phyloP scores from a whole-genome alignment of 805 yeast genomes.

The Torulaspora maleeae region DNA sequence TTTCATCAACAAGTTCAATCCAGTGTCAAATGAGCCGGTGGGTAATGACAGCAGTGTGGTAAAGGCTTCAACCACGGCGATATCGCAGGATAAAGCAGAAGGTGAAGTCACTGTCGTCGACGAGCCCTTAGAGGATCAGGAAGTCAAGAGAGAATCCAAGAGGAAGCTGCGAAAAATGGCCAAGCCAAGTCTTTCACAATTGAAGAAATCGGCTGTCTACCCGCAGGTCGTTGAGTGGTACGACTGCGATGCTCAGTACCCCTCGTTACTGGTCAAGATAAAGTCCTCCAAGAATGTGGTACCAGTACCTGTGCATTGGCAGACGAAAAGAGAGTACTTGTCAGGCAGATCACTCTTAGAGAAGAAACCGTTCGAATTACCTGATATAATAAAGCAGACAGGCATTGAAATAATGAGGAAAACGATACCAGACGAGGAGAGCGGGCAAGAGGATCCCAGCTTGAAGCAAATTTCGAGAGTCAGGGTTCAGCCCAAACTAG shows the following conservation, averaged over 20 bases:
- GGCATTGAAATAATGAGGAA: constrained; percentile 86
- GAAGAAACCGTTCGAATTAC: constrained; percentile 69
- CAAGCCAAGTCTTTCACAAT: constrained; percentile 59
- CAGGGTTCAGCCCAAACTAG: constrained; percentile 85
- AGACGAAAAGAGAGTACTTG: constrained; percentile 66
- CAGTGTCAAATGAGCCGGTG: background rate
- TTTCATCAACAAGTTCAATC: background rate
- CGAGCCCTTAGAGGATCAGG: constrained; percentile 14
- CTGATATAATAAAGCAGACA: constrained; percentile 70
- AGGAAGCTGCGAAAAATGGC: constrained; percentile 48
- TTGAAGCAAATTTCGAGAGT: constrained; percentile 74
- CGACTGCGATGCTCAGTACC: constrained; percentile 82
- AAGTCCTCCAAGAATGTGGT: constrained; percentile 64
- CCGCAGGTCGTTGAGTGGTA: constrained; percentile 84
- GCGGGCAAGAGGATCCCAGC: constrained; percentile 41
- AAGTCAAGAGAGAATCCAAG: constrained; percentile 36
- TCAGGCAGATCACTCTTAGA: constrained; percentile 62
- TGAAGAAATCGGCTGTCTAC: constrained; percentile 53
- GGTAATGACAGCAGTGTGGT: background rate
- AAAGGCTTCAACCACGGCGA: too few relatives aligned
- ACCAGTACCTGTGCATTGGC: constrained; percentile 85
- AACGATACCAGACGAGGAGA: constrained; percentile 32
- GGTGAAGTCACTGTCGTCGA: constrained; percentile 10
- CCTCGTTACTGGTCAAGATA: constrained; percentile 56
- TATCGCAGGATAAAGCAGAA: background rate